Conservation (phyloP, 2,329 filamentous ascomycete species). For the Aspergillus proliferans region DNA sequence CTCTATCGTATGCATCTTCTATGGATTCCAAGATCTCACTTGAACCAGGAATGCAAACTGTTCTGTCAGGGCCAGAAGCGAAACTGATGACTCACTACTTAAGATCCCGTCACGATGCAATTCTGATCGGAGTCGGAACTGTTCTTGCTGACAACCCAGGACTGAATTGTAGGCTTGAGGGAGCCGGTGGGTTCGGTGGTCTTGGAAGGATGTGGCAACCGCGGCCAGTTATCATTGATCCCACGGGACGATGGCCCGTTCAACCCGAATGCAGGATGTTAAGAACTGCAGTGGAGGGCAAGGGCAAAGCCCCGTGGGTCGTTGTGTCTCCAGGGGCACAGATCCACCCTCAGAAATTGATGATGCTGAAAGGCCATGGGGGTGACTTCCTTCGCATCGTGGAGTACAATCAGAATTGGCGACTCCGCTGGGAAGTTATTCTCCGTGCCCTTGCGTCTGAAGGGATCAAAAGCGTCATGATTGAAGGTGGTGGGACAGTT, state of each 20-base stretch:
- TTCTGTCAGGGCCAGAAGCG: conserved; percentile 72
- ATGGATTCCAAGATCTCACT: conserved; percentile 76
- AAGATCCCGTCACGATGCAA: conserved; percentile 73
- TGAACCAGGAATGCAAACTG: conserved; percentile 71
- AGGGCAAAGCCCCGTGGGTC: conserved; percentile 68
- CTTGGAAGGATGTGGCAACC: conserved; percentile 58
- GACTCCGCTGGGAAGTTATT: conserved; percentile 60
- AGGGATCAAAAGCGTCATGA: conserved; percentile 73
- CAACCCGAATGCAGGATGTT: conserved; percentile 58
- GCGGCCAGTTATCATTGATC: conserved; percentile 75
- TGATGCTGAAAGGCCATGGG: conserved; percentile 41
- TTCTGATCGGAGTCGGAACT: conserved; percentile 78
- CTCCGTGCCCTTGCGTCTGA: conserved; percentile 52
- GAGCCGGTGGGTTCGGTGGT: conserved; percentile 52
- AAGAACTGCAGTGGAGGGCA: conserved; percentile 55
- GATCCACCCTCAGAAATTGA: conserved; percentile 42
- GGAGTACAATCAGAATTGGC: conserved; percentile 35
- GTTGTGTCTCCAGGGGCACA: conserved; percentile 48
- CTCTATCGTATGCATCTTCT: conserved; percentile 84
- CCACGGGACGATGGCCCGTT: conserved; percentile 65
- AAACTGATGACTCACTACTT: conserved; percentile 94
- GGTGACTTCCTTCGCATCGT: conserved; percentile 40
- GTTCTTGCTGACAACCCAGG: conserved; percentile 78
- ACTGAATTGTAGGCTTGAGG: conserved; percentile 71
- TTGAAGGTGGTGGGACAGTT: conserved; percentile 78